Percentiles rank a stretch among this genome's conserved stretches.
Evolutionary conservation across 2,329 filamentous ascomycete species (phyloP).

Genomic region (Trichoderma polysporum): DNA sequence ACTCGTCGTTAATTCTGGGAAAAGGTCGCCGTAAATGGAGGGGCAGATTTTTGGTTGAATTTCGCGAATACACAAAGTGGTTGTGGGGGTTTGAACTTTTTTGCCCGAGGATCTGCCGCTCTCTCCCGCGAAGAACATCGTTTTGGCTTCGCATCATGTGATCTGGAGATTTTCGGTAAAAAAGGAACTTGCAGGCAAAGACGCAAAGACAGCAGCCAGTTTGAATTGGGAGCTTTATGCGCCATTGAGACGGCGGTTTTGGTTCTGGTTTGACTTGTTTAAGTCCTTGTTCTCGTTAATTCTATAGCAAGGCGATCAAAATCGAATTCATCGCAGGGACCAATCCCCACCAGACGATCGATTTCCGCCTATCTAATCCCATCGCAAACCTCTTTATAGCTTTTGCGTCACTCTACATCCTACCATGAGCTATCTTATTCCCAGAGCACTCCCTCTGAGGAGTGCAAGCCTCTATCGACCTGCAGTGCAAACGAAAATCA

Average conservation of each 20-base stretch:
- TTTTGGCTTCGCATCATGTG: slow-evolving; percentile 37
- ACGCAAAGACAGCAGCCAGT: neutral
- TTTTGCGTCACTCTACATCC: neutral
- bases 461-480: slow-evolving; percentile 22
- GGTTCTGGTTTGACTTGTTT: neutral
- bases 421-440: slow-evolving; percentile 32
- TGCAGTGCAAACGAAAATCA: neutral
- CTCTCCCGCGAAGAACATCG: neutral
- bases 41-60: slow-evolving; percentile 45
- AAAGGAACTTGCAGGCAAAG: neutral
- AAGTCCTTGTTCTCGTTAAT: neutral
- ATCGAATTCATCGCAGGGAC: neutral
- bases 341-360: neutral
- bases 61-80: slow-evolving; percentile 41
- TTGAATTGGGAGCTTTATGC: neutral
- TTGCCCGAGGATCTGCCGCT: slow-evolving; percentile 37
- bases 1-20: slow-evolving; percentile 16
- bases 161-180: slow-evolving; percentile 35
- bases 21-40: slow-evolving; percentile 38
- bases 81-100: slow-evolving; percentile 34
- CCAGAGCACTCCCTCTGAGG: slow-evolving; percentile 29
- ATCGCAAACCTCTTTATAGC: neutral
- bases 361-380: neutral
- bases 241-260: neutral
- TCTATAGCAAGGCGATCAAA: neutral